Percentiles rank a stretch among this genome's conserved stretches.
Conservation (phyloP, 2,329 filamentous ascomycete genomes). For the Biscogniauxia mediterranea region DNA sequence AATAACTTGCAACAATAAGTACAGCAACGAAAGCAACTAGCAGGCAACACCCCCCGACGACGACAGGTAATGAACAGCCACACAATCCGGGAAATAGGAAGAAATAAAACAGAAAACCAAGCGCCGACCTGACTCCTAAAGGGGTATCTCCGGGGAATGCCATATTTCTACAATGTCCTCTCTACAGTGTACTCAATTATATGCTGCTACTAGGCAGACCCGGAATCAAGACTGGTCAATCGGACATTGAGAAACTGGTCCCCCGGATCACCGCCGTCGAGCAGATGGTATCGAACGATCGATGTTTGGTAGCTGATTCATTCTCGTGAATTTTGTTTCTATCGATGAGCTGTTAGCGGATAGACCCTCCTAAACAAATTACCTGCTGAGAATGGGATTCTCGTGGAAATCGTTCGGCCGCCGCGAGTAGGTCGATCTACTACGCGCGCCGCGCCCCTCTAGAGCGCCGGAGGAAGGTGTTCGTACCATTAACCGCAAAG, state of each 20-base stretch:
- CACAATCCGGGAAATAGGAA: background rate
- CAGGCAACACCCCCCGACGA: background rate
- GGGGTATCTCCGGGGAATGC: background rate
- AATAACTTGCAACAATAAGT: background rate
- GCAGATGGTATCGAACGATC: constrained; percentile 61
- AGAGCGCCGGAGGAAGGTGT: background rate
- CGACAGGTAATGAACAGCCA: background rate
- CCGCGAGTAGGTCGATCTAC: background rate
- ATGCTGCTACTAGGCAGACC: constrained; percentile 19
- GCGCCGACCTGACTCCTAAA: background rate
- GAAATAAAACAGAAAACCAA: background rate
- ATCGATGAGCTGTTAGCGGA: background rate
- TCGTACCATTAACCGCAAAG: background rate
- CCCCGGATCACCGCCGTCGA: constrained; percentile 54
- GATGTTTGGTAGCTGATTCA: constrained; percentile 10
- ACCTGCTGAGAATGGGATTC: background rate
- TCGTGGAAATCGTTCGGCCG: background rate
- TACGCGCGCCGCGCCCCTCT: background rate
- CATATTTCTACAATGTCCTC: background rate
- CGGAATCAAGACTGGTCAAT: constrained; percentile 53
- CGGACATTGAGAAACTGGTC: constrained; percentile 40
- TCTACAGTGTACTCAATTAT: constrained; percentile 1
- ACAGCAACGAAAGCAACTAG: background rate
- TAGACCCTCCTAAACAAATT: background rate
- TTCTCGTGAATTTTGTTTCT: background rate